Percentiles rank a stretch among this genome's conserved stretches.
phyloP scores from a whole-genome alignment of 371 early-diverging fungal genomes.

The Homolaphlyctis polyrhiza region DNA sequence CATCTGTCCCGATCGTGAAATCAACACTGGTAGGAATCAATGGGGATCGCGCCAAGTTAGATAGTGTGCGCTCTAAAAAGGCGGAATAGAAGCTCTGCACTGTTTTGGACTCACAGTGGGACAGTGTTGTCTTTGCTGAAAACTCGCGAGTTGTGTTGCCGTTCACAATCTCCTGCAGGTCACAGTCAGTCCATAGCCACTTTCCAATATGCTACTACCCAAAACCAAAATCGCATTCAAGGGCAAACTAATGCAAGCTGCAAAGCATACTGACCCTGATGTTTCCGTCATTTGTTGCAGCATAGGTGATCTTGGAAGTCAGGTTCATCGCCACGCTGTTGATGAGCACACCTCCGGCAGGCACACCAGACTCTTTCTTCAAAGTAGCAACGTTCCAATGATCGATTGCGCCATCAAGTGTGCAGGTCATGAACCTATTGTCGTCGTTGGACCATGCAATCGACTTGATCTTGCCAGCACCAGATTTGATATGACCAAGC shows the following conservation, averaged over 20 bases:
- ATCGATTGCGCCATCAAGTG: conserved; percentile 40
- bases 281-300: conserved; percentile 25
- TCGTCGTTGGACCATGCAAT: conserved; percentile 48
- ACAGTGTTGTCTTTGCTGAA: conserved; percentile 17
- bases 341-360: conserved; percentile 7
- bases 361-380: conserved; percentile 25
- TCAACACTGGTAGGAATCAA: conserved; percentile 18
- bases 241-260: too few species aligned
- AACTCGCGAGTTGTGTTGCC: conserved; percentile 22
- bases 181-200: too few species aligned
- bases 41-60: too few species aligned
- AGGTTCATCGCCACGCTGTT: conserved; percentile 18
- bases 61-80: too few species aligned
- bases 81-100: too few species aligned
- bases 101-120: conserved; percentile 13
- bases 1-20: conserved; percentile 21
- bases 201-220: too few species aligned
- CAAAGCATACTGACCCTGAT: conserved; percentile 24
- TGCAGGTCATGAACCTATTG: conserved; percentile 31
- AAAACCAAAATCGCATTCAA: too few species aligned
- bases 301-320: conserved; percentile 25
- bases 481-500: conserved; percentile 37
- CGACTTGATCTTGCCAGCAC: conserved; percentile 38
- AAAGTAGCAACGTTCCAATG: conserved; percentile 33
- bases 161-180: conserved; percentile 20